These are phyloP conservation scores for Annulohypoxylon bovei DNA, from an alignment of 495 filamentous ascomycete species.

Conservation along the genomic window DNA sequence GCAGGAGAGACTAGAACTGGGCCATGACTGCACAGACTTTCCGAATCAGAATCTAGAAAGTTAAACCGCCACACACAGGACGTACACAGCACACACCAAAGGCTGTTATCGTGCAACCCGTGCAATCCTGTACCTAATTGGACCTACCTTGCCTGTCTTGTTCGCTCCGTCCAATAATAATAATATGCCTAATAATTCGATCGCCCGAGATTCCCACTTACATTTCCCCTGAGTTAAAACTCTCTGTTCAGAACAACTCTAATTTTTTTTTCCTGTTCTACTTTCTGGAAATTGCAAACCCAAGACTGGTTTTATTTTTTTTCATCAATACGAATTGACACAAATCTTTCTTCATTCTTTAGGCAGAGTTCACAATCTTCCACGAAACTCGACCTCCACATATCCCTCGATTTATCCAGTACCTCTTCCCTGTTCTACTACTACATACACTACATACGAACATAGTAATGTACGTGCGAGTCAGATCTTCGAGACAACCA, in stretches of 20 bases:
- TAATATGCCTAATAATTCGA: slow-evolving; percentile 35
- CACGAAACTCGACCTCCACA: not conserved
- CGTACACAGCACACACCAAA: not conserved
- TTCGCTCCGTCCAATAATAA: slow-evolving; percentile 39
- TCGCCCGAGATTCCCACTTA: slow-evolving; percentile 35
- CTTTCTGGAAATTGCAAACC: slow-evolving; percentile 6
- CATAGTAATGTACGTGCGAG: slow-evolving; percentile 17
- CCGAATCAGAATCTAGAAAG: slow-evolving; percentile 18
- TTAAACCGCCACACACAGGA: not conserved
- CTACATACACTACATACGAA: not conserved
- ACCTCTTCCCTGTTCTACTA: not conserved
- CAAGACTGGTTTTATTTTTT: slow-evolving; percentile 13
- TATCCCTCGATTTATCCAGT: slow-evolving; percentile 19
- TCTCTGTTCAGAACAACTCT: slow-evolving; percentile 11
- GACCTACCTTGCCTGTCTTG: slow-evolving; percentile 32
- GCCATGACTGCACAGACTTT: slow-evolving; percentile 31
- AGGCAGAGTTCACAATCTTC: slow-evolving; percentile 24
- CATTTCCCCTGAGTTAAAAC: slow-evolving; percentile 36
- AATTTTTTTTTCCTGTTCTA: slow-evolving; percentile 1
- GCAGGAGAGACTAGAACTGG: slow-evolving; percentile 4
- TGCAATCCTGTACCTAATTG: slow-evolving; percentile 35
- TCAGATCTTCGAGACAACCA: slow-evolving; percentile 20
- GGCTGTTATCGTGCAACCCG: slow-evolving; percentile 27
- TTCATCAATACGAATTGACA: not conserved
- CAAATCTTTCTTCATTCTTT: slow-evolving; percentile 13